A percentile compares a stretch with the other conserved stretches of the same genome.
Evolutionary conservation across 2,329 filamentous ascomycete species (phyloP).

Genomic region (Coniochaeta sp.): DNA sequence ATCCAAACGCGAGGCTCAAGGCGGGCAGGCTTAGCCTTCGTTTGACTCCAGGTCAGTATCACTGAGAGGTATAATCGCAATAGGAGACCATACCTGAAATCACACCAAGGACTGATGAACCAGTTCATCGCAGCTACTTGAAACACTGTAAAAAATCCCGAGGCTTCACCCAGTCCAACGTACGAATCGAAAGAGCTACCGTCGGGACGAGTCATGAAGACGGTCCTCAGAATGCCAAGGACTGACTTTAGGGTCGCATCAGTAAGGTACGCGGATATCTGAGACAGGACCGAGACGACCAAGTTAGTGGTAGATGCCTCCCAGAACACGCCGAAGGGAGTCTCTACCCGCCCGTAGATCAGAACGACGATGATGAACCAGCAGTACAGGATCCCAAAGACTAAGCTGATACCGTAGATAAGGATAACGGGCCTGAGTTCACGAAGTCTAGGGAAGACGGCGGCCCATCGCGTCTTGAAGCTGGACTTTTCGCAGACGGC

Average conservation of each 20-base stretch:
- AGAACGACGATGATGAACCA: slow-evolving; percentile 9
- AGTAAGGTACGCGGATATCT: slow-evolving; percentile 6
- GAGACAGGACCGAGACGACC: slow-evolving; percentile 7
- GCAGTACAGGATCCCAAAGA: slow-evolving; percentile 2
- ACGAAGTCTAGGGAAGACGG: not conserved
- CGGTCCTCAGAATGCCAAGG: slow-evolving; percentile 3
- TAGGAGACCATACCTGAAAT: not conserved
- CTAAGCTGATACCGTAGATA: not conserved
- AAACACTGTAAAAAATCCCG: slow-evolving; percentile 5
- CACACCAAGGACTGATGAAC: slow-evolving; percentile 7
- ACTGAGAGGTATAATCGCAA: not conserved
- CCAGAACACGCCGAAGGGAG: slow-evolving; percentile 4
- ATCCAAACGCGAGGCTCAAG: slow-evolving; percentile 6
- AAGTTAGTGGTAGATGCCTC: slow-evolving; percentile 8
- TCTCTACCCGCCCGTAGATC: slow-evolving; percentile 5
- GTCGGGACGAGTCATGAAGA: not conserved
- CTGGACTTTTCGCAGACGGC: not conserved
- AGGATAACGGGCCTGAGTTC: not conserved
- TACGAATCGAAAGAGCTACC: slow-evolving; percentile 6
- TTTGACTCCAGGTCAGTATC: not conserved
- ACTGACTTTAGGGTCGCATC: slow-evolving; percentile 5
- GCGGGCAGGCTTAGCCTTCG: slow-evolving; percentile 4
- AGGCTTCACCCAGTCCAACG: slow-evolving; percentile 4
- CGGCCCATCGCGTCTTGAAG: not conserved
- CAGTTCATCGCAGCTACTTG: slow-evolving; percentile 5